These are phyloP conservation scores for Rhodotorula kratochvilovae DNA, from an alignment of 768 basidiomycete species.

Conservation along the genomic window DNA sequence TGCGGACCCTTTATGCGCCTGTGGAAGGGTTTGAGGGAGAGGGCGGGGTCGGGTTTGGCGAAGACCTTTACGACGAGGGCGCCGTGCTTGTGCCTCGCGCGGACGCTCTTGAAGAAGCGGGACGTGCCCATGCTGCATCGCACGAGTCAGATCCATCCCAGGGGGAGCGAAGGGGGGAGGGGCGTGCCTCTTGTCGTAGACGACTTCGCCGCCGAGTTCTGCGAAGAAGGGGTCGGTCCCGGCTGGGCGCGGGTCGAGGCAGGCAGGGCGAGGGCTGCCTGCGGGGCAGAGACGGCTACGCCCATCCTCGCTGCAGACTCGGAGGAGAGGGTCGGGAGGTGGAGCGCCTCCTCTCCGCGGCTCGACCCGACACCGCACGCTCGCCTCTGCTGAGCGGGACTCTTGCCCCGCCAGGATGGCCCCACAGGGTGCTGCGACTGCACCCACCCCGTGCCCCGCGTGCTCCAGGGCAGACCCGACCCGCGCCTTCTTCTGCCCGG, in stretches of 20 bases:
- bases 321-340: not conserved
- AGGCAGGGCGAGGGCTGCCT: not conserved
- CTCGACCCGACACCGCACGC: not conserved
- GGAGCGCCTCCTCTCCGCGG: not conserved
- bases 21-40: conserved; percentile 70
- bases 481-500: conserved; percentile 9
- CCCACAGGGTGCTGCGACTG: no score
- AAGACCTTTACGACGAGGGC: conserved; percentile 89
- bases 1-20: conserved; percentile 65
- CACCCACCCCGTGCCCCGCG: conserved; percentile 1
- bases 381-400: not conserved
- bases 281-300: conserved; percentile 10
- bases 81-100: conserved; percentile 73
- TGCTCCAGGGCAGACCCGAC: conserved; percentile 2
- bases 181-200: conserved; percentile 83
- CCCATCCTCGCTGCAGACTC: not conserved
- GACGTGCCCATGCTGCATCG: conserved; percentile 62
- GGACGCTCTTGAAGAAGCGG: conserved; percentile 77
- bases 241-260: not conserved
- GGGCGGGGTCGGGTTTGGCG: conserved; percentile 82
- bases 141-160: not conserved
- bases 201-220: conserved; percentile 77
- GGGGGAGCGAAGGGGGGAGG: not conserved
- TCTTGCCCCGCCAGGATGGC: not conserved
- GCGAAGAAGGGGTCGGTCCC: conserved; percentile 50